phyloP scores from a whole-genome alignment of 2,329 filamentous ascomycete species.

The Fusarium musae region DNA sequence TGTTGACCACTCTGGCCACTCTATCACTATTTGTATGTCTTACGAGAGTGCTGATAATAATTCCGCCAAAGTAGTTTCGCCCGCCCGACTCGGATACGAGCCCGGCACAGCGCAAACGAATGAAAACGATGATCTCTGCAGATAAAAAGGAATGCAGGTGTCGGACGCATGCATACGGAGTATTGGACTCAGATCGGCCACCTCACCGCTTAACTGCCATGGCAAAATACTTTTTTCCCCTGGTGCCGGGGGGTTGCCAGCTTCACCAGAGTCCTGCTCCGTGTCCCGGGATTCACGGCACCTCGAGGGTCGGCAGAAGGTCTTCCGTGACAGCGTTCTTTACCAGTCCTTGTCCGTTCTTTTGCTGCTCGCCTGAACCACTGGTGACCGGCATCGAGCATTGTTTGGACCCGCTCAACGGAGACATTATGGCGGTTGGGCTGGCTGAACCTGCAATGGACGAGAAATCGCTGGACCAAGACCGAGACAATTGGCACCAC shows the following conservation, averaged over 20 bases:
- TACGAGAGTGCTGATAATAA: background rate
- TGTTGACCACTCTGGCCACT: background rate
- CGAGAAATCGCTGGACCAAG: slow-evolving; percentile 29
- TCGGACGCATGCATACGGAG: slow-evolving; percentile 2
- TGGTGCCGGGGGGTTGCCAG: background rate
- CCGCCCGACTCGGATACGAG: background rate
- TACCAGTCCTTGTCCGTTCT: slow-evolving; percentile 17
- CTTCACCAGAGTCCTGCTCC: slow-evolving; percentile 14
- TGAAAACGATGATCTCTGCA: slow-evolving; percentile 11
- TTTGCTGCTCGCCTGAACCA: slow-evolving; percentile 13
- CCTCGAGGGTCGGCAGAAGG: slow-evolving; percentile 3
- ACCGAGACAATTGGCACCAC: slow-evolving; percentile 14
- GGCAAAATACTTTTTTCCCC: background rate
- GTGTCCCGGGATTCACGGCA: slow-evolving; percentile 14
- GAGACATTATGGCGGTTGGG: slow-evolving; percentile 14
- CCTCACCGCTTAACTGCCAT: slow-evolving; percentile 4
- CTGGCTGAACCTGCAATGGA: slow-evolving; percentile 10
- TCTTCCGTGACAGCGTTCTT: slow-evolving; percentile 8
- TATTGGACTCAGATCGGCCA: background rate
- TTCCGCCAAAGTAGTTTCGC: background rate
- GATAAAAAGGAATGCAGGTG: background rate
- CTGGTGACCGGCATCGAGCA: slow-evolving; percentile 13
- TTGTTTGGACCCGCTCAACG: slow-evolving; percentile 19
- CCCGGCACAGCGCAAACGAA: background rate
- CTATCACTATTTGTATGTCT: background rate